Percentiles rank a stretch among this genome's conserved stretches.
phyloP scores from a whole-genome alignment of 2,329 filamentous ascomycete genomes.

The Diaporthe velutina region DNA sequence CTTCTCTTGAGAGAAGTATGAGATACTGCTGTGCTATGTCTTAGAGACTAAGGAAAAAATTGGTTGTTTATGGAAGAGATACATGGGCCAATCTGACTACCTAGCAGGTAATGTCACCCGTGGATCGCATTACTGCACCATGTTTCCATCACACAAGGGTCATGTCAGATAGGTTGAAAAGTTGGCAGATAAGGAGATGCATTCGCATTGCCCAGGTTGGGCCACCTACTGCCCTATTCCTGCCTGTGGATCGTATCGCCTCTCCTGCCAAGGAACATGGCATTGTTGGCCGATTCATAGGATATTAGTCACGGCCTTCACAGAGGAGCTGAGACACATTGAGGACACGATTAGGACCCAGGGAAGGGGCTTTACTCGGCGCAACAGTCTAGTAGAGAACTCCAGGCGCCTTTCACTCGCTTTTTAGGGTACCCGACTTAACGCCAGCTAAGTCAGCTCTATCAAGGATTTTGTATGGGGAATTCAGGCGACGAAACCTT shows the following conservation, averaged over 20 bases:
- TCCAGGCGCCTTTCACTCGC: slow-evolving; percentile 25
- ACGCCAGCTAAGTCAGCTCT: background rate
- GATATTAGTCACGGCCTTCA: background rate
- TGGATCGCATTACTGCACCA: background rate
- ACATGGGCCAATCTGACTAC: too few species aligned
- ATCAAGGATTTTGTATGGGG: slow-evolving; percentile 9
- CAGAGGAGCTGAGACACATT: background rate
- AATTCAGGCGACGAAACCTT: slow-evolving; percentile 18
- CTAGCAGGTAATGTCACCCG: background rate
- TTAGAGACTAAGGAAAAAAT: too few species aligned
- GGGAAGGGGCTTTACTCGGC: background rate
- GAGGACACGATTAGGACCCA: too few species aligned
- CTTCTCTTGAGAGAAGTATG: background rate
- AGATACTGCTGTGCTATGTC: background rate
- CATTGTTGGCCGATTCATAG: too few species aligned
- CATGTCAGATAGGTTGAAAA: background rate
- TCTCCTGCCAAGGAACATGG: too few species aligned
- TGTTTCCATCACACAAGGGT: background rate
- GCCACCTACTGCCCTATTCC: background rate
- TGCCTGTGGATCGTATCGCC: background rate
- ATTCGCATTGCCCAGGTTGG: too few species aligned
- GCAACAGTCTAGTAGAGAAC: background rate
- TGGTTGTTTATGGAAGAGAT: background rate
- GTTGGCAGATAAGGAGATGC: too few species aligned
- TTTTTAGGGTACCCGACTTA: background rate